Conservation (phyloP, 768 basidiomycete species). For the Phanerochaete sordida region DNA sequence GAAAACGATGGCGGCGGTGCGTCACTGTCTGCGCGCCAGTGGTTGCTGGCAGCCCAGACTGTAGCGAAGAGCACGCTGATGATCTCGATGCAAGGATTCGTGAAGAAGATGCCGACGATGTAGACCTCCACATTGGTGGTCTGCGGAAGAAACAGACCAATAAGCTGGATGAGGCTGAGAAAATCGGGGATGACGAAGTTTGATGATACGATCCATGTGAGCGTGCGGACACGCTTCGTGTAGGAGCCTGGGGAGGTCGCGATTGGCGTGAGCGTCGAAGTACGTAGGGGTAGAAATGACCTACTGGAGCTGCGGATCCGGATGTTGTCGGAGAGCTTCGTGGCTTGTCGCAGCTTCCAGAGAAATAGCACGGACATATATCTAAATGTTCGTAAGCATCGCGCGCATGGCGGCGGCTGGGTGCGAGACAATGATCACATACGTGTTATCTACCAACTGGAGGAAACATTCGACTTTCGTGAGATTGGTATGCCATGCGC, state of each 20-base stretch:
- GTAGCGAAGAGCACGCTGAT: conserved; percentile 5
- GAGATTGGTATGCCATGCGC: background rate
- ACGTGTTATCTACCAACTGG: background rate
- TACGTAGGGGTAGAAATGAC: too few species aligned
- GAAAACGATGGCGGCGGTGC: too few species aligned
- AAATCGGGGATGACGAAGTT: conserved; percentile 9
- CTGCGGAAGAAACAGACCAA: background rate
- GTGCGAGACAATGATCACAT: too few species aligned
- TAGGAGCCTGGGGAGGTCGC: background rate
- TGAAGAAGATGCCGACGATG: background rate
- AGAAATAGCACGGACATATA: conserved; percentile 4
- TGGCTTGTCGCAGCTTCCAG: background rate
- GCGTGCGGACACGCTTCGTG: background rate
- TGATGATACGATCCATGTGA: background rate
- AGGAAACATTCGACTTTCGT: background rate
- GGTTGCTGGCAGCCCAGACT: background rate
- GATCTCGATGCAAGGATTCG: background rate
- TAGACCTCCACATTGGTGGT: background rate
- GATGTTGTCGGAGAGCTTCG: background rate
- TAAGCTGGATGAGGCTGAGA: background rate
- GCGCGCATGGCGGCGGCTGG: too few species aligned
- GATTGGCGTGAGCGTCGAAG: too few species aligned
- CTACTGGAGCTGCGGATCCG: background rate
- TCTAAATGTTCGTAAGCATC: too few species aligned
- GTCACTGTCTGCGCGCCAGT: background rate